Conservation (phyloP, 768 basidiomycete species). For the Dacryopinax primogenitus region DNA sequence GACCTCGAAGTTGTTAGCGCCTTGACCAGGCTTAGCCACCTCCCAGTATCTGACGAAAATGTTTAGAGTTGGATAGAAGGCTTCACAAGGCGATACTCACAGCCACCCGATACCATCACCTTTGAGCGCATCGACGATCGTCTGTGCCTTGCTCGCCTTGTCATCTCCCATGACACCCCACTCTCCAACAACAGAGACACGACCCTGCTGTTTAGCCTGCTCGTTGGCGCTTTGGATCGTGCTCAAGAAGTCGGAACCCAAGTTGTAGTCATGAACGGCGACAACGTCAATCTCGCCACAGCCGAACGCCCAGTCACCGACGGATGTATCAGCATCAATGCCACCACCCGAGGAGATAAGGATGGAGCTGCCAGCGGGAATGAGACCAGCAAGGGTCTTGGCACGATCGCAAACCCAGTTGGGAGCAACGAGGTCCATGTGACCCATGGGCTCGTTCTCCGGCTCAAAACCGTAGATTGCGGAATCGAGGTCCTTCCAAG, state of each 20-base stretch:
- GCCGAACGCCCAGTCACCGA: constrained; percentile 19
- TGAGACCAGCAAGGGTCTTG: constrained; percentile 14
- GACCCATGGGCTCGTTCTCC: constrained; percentile 22
- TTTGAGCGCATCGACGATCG: constrained; percentile 17
- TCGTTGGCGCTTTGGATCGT: constrained; percentile 15
- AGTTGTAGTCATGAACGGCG: constrained; percentile 24
- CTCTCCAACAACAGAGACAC: constrained; percentile 21
- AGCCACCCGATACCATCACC: constrained; percentile 17
- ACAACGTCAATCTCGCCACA: constrained; percentile 21
- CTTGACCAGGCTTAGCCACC: constrained; percentile 19
- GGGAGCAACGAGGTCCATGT: constrained; percentile 18
- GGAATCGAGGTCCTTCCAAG: constrained; percentile 20
- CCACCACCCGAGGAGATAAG: constrained; percentile 21
- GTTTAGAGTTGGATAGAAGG: not conserved
- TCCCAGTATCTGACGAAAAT: constrained; percentile 16
- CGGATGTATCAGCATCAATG: constrained; percentile 16
- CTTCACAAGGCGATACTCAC: not conserved
- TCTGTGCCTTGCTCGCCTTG: constrained; percentile 17
- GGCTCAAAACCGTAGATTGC: constrained; percentile 20
- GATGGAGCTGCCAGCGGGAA: constrained; percentile 17
- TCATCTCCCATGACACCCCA: constrained; percentile 20
- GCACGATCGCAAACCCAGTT: constrained; percentile 23
- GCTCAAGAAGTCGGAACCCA: constrained; percentile 13
- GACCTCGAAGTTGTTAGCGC: constrained; percentile 18
- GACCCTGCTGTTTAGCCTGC: constrained; percentile 11